Evolutionary conservation across 768 basidiomycete species (phyloP).

Genomic region (Leccinum boreale): DNA sequence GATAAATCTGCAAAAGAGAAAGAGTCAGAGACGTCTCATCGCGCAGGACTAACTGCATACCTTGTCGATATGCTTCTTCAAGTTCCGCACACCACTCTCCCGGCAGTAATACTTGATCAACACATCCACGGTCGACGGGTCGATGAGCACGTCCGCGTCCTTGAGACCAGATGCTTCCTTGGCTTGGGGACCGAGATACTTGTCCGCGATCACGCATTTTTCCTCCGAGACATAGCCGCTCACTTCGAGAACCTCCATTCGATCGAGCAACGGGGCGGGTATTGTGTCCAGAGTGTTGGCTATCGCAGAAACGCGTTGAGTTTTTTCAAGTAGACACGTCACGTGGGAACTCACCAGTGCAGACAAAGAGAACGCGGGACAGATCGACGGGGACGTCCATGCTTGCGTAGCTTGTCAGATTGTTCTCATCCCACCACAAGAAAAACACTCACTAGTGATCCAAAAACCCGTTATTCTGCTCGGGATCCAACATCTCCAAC

Average conservation of each 20-base stretch:
- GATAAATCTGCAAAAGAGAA: constrained; percentile 69
- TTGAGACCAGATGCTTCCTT: constrained; percentile 87
- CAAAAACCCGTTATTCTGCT: constrained; percentile 91
- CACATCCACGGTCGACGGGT: constrained; percentile 72
- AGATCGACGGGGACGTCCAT: constrained; percentile 98
- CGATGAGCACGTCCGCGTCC: constrained; percentile 77
- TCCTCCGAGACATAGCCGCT: constrained; percentile 94
- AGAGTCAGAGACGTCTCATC: neutral
- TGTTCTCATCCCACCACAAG: neutral
- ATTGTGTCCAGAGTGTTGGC: constrained; percentile 94
- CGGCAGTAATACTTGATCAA: constrained; percentile 97
- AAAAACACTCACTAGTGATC: constrained; percentile 82
- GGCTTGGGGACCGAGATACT: constrained; percentile 90
- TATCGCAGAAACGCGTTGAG: constrained; percentile 6
- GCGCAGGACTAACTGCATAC: constrained; percentile 35
- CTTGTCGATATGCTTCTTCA: constrained; percentile 99
- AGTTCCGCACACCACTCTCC: constrained; percentile 92
- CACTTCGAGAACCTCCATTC: constrained; percentile 96
- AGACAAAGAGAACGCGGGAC: constrained; percentile 94
- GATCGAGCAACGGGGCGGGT: constrained; percentile 87
- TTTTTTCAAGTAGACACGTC: constrained; percentile 5
- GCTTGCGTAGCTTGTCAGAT: constrained; percentile 38
- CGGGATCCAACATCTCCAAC: constrained; percentile 91
- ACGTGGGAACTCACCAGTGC: constrained; percentile 54
- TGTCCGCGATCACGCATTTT: constrained; percentile 82